Conservation (phyloP, 352 stramenopile species). For the Stramenopiles sp. region DNA sequence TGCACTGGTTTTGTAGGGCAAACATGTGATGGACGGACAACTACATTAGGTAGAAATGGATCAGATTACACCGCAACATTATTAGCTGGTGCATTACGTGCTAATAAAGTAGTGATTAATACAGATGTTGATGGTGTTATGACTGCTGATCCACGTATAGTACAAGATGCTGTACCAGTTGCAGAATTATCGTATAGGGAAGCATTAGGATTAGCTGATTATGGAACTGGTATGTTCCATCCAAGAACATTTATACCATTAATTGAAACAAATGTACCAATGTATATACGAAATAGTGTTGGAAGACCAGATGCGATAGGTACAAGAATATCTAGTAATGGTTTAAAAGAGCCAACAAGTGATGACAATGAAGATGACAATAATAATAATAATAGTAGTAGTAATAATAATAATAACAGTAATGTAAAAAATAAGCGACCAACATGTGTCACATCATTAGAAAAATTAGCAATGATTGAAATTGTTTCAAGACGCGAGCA, state of each 20-base stretch:
- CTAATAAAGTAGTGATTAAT: constrained; percentile 57
- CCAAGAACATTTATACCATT: constrained; percentile 53
- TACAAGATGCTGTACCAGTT: constrained; percentile 39
- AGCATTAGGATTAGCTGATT: constrained; percentile 47
- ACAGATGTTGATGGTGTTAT: constrained; percentile 55
- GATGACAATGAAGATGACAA: background rate
- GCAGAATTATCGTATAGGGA: constrained; percentile 52
- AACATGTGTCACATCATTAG: constrained; percentile 50
- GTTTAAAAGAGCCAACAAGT: constrained; percentile 32
- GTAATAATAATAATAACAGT: too few species aligned
- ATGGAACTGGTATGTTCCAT: constrained; percentile 56
- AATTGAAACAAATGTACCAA: constrained; percentile 41
- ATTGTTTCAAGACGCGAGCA: constrained; percentile 6
- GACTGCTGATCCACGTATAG: constrained; percentile 46
- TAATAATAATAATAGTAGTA: too few species aligned
- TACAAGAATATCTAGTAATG: constrained; percentile 45
- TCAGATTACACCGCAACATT: constrained; percentile 56
- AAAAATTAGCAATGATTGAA: constrained; percentile 51
- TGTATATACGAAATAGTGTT: constrained; percentile 59
- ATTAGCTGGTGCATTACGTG: constrained; percentile 36
- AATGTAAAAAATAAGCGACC: background rate
- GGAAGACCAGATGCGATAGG: constrained; percentile 44
- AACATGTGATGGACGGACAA: constrained; percentile 35
- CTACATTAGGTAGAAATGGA: constrained; percentile 49
- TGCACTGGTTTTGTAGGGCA: constrained; percentile 51